Evolutionary conservation across 2,329 filamentous ascomycete genomes (phyloP).

Genomic region (Westerdykella aurantiaca): DNA sequence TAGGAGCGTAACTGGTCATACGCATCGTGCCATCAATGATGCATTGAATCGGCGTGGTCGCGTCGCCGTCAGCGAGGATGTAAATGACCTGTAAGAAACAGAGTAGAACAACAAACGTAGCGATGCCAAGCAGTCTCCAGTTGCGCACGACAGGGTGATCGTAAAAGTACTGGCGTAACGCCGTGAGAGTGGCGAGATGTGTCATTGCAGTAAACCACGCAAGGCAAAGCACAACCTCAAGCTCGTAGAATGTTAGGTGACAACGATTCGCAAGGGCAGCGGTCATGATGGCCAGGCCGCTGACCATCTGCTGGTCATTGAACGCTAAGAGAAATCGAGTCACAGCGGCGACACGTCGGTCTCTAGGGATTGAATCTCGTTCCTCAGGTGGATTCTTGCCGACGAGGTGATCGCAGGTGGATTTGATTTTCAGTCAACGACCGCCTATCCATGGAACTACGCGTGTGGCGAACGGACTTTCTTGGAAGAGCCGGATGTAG

Average conservation of each 20-base stretch:
- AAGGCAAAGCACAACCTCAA: slow-evolving; percentile 4
- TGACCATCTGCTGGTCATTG: slow-evolving; percentile 7
- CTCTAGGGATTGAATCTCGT: background rate
- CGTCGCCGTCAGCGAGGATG: background rate
- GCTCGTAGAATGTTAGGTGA: slow-evolving; percentile 2
- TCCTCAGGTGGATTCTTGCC: background rate
- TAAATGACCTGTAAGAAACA: background rate
- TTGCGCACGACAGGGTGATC: slow-evolving; percentile 1
- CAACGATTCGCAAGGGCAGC: slow-evolving; percentile 5
- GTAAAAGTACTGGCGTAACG: slow-evolving; percentile 1
- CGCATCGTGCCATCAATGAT: background rate
- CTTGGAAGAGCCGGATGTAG: background rate
- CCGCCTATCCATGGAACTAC: background rate
- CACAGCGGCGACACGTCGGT: background rate
- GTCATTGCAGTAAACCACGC: slow-evolving; percentile 4
- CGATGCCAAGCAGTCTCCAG: slow-evolving; percentile 1
- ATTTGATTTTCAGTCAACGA: background rate
- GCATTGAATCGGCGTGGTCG: background rate
- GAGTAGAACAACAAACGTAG: slow-evolving; percentile 1
- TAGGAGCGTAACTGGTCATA: no score
- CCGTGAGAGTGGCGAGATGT: slow-evolving; percentile 1
- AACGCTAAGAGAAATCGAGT: slow-evolving; percentile 2
- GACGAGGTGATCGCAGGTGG: background rate
- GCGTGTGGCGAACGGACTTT: background rate
- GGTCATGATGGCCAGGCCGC: slow-evolving; percentile 6